Evolutionary conservation across 169 alveolate genomes (phyloP).

Genomic region (Plasmodium gonderi): DNA sequence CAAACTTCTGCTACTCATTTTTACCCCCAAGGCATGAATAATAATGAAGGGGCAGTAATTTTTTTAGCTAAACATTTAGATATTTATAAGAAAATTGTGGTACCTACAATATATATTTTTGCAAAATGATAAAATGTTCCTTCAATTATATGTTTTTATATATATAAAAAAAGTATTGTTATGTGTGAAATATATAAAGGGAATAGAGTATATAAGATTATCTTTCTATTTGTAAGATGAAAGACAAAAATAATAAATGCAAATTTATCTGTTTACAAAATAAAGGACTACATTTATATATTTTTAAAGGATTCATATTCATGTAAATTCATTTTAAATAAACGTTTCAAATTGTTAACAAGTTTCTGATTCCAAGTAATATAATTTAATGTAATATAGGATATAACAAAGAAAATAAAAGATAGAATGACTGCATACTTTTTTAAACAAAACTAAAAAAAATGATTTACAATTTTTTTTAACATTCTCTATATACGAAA

Average conservation of each 20-base stretch:
- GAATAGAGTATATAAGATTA: background rate
- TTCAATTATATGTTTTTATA: background rate
- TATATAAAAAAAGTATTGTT: background rate
- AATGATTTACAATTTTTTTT: background rate
- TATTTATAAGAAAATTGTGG: background rate
- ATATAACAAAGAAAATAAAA: background rate
- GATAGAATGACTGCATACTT: background rate
- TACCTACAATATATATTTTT: background rate
- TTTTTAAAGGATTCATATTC: background rate
- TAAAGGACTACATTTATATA: background rate
- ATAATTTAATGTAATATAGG: background rate
- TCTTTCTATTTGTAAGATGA: background rate
- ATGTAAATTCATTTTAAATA: background rate
- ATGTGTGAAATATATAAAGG: background rate
- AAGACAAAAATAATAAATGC: background rate
- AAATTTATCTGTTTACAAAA: background rate
- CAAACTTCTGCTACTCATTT: background rate
- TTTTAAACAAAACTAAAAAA: background rate
- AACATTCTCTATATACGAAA: background rate
- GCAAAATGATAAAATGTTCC: background rate
- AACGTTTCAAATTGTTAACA: background rate
- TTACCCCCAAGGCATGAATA: background rate
- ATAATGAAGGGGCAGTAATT: background rate
- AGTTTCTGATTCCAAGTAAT: background rate
- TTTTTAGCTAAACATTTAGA: background rate